phyloP scores from a whole-genome alignment of 306 rosid species.

The Dalbergia cultrata region DNA sequence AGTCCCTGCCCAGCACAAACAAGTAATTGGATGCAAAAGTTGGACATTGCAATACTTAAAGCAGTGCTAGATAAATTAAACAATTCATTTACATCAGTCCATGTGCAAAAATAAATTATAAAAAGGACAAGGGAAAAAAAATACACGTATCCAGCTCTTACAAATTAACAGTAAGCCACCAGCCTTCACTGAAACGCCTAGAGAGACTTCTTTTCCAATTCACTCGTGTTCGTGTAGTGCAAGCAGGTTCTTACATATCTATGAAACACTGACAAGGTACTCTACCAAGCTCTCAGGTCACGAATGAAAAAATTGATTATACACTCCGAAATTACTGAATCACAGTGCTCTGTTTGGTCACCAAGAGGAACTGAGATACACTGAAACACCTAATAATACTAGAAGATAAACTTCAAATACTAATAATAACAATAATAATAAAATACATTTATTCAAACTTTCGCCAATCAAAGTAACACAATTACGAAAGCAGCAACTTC shows the following conservation, averaged over 20 bases:
- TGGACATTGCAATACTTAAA: slow-evolving; percentile 17
- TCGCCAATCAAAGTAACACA: not conserved
- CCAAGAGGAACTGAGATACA: slow-evolving; percentile 47
- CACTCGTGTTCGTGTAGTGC: slow-evolving; percentile 86
- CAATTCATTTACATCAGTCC: slow-evolving; percentile 37
- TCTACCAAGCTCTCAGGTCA: slow-evolving; percentile 78
- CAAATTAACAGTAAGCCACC: slow-evolving; percentile 94
- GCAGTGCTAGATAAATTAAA: slow-evolving; percentile 21
- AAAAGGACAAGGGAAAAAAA: slow-evolving; percentile 40
- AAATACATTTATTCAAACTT: too few species aligned
- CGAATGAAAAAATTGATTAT: slow-evolving; percentile 58
- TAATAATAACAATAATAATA: not conserved
- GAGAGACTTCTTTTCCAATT: slow-evolving; percentile 91
- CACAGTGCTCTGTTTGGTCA: slow-evolving; percentile 52
- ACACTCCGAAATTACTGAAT: slow-evolving; percentile 44
- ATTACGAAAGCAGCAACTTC: slow-evolving; percentile 11
- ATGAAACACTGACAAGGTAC: slow-evolving; percentile 77
- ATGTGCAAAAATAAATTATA: slow-evolving; percentile 50
- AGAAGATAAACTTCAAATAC: not conserved
- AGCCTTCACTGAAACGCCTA: slow-evolving; percentile 98
- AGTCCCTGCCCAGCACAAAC: slow-evolving; percentile 48
- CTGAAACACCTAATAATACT: slow-evolving; percentile 40
- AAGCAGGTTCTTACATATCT: slow-evolving; percentile 88
- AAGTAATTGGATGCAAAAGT: slow-evolving; percentile 47
- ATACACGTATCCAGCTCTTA: slow-evolving; percentile 91